Evolutionary conservation across 441 rosid species (phyloP).

Genomic region (Adansonia madagascariensis): DNA sequence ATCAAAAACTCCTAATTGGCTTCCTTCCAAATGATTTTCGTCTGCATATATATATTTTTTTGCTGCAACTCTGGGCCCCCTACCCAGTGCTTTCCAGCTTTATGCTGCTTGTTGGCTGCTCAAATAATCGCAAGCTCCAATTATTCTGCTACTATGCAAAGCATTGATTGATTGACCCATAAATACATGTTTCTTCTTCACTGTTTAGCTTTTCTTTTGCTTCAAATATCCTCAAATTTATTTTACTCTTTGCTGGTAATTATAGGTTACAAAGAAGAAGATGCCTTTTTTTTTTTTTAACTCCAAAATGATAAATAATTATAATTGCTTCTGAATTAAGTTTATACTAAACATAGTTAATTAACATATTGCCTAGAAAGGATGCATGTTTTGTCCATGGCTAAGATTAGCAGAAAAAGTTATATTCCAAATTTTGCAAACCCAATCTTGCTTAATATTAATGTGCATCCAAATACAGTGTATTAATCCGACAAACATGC

Average conservation of each 20-base stretch:
- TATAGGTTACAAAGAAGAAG: too few relatives aligned
- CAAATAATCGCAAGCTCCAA: neutral
- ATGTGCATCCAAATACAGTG: neutral
- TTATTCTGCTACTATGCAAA: too few relatives aligned
- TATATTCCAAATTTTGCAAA: neutral
- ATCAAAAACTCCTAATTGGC: neutral
- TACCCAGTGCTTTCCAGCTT: neutral
- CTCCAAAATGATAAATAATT: neutral
- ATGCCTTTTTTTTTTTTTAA: too few relatives aligned
- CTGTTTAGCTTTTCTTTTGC: too few relatives aligned
- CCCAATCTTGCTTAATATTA: neutral
- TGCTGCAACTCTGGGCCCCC: neutral
- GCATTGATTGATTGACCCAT: too few relatives aligned
- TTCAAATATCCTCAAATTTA: too few relatives aligned
- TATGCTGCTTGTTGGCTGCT: neutral
- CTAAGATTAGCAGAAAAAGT: neutral
- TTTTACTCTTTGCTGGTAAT: too few relatives aligned
- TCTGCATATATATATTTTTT: neutral
- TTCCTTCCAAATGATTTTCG: neutral
- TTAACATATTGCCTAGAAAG: neutral
- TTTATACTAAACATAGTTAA: neutral
- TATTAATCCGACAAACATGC: neutral
- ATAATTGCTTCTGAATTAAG: neutral
- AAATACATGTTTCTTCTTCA: too few relatives aligned
- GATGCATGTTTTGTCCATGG: neutral